Evolutionary conservation across 495 filamentous ascomycete species (phyloP).

Genomic region (Coniosporium apollinis): DNA sequence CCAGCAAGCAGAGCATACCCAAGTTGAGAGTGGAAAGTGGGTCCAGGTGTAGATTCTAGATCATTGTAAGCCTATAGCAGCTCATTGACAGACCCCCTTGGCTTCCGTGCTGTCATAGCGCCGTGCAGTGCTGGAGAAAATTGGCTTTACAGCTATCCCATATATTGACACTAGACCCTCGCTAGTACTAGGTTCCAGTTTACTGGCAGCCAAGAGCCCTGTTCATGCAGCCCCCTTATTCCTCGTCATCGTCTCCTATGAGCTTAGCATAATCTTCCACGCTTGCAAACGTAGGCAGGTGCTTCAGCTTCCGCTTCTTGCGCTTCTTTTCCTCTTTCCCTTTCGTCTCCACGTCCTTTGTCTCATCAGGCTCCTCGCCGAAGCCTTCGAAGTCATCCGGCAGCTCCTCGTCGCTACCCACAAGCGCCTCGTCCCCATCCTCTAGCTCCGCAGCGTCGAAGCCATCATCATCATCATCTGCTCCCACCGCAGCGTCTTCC

Average conservation of each 20-base stretch:
- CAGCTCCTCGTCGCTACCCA: conserved; percentile 20
- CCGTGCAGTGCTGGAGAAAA: too few species aligned
- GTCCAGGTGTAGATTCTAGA: too few species aligned
- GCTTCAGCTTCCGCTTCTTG: conserved; percentile 70
- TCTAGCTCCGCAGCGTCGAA: conserved; percentile 23
- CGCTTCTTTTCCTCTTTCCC: conserved; percentile 16
- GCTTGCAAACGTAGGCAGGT: conserved; percentile 80
- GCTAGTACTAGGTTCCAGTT: too few species aligned
- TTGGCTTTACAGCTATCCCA: too few species aligned
- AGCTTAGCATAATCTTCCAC: conserved; percentile 85
- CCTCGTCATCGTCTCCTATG: conserved; percentile 54
- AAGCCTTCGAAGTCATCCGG: conserved; percentile 21
- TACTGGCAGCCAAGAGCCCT: too few species aligned
- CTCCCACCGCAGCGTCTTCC: conserved; percentile 30
- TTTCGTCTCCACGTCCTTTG: conserved; percentile 22
- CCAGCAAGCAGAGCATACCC: too few species aligned
- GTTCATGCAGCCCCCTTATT: too few species aligned
- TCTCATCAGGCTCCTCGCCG: conserved; percentile 29
- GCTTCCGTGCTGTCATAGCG: too few species aligned
- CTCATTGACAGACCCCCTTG: too few species aligned
- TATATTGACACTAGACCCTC: too few species aligned
- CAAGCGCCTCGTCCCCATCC: conserved; percentile 27
- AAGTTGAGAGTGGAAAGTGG: too few species aligned
- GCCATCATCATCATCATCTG: conserved; percentile 26
- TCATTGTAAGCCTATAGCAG: too few species aligned